These are phyloP conservation scores for Fusarium fujikuroi DNA, from an alignment of 2,329 filamentous ascomycete species.

Conservation along the genomic window DNA sequence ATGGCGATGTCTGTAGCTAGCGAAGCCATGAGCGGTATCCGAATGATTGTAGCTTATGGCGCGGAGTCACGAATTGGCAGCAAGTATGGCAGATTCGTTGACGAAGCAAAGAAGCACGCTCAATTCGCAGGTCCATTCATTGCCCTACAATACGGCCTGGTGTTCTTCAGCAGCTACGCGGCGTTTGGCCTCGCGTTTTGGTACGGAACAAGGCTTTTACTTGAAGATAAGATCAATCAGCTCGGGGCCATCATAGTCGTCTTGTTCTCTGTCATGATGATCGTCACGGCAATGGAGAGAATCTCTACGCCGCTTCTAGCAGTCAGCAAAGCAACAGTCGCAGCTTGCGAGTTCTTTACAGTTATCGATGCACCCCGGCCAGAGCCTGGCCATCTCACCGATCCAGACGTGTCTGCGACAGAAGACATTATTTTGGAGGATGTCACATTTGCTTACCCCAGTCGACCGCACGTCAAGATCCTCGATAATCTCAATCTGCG, in stretches of 20 bases:
- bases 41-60: constrained; percentile 57
- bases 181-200: constrained; percentile 21
- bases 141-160: constrained; percentile 41
- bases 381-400: not conserved
- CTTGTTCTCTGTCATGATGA: constrained; percentile 10
- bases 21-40: constrained; percentile 55
- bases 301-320: not conserved
- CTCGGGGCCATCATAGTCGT: not conserved
- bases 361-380: constrained; percentile 5
- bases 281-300: not conserved
- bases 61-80: constrained; percentile 50
- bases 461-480: constrained; percentile 70
- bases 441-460: constrained; percentile 78
- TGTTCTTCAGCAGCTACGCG: constrained; percentile 13
- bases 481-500: constrained; percentile 67
- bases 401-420: not conserved
- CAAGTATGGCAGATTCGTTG: constrained; percentile 51
- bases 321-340: not conserved
- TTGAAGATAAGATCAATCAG: constrained; percentile 4
- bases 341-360: constrained; percentile 9
- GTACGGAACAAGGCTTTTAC: constrained; percentile 4
- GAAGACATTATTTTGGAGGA: constrained; percentile 62
- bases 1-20: constrained; percentile 51
- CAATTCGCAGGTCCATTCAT: constrained; percentile 38
- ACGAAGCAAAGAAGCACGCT: constrained; percentile 49